Conservation (phyloP, 441 rosid species). For the Brassica hybrid region DNA sequence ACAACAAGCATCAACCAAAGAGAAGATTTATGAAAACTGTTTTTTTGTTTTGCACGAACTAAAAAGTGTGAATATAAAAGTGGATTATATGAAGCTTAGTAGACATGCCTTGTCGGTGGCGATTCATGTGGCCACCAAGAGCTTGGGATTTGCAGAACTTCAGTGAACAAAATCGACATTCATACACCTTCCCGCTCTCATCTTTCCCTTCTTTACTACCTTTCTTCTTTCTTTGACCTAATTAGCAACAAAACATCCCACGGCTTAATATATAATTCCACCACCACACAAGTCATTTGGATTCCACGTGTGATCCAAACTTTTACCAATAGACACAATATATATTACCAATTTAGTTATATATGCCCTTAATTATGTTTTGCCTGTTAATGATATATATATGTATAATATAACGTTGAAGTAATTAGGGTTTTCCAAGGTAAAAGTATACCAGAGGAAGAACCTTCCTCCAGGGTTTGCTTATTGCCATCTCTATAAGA, state of each 20-base stretch:
- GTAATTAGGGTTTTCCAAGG: constrained; percentile 26
- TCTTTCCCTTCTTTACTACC: constrained; percentile 87
- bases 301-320: background rate
- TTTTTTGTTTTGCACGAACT: constrained; percentile 33
- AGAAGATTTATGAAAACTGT: background rate
- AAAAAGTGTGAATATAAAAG: constrained; percentile 25
- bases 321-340: background rate
- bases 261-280: constrained; percentile 36
- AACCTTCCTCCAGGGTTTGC: constrained; percentile 61
- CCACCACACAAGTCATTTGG: background rate
- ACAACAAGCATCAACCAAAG: constrained; percentile 34
- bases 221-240: constrained; percentile 76
- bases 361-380: background rate
- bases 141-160: constrained; percentile 99
- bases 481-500: constrained; percentile 55
- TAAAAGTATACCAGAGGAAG: constrained; percentile 57
- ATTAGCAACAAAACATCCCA: constrained; percentile 10
- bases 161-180: constrained; percentile 99
- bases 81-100: constrained; percentile 26
- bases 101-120: constrained; percentile 93
- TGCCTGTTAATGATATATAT: background rate
- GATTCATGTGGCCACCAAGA: constrained; percentile 99
- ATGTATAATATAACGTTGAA: background rate
- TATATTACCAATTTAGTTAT: background rate
- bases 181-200: constrained; percentile 91